Evolutionary conservation across 192 early-diverging fungal genomes (phyloP), one percentile per base, ranked within the genome.

Genomic region (Lunasporangiospora selenospora): DNA sequence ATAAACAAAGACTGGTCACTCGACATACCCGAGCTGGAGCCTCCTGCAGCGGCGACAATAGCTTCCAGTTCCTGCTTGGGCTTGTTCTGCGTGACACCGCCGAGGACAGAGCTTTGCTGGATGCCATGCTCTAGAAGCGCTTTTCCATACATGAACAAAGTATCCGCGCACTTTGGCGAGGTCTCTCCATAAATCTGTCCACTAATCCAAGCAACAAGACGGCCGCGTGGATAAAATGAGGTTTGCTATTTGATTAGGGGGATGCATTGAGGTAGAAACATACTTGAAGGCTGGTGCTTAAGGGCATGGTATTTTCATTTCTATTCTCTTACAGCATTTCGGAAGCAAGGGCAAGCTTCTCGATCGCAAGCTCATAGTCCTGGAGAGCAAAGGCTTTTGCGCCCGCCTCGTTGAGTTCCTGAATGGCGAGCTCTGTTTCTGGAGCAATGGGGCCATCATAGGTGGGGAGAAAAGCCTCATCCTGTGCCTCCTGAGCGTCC

Each of bases 81-180:
- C 16, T 63, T 56, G 31, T 75, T 45, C 58, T 82, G 55, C 32
- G 87, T 67, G 15, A 77, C 76, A 11, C 85, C 81, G 9, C 89
- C 93, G 41, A 94, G 61, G n/a, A 92, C 87, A 37, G 89, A 86
- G 65, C 73, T 89, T 46, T 91, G 86, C 60, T 89, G 76, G 39
- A 92, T 86, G 12, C 88, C 89, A 53, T 88, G 81, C 48, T 90
- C 82, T n/a, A 92, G 62, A 8, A 94, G 67, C 5, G 91, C 87
- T 15, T 83, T 77, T 21, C 93, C 93, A 62, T 92, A 94, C 53
- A 86, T 67, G 46, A 92, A 87, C 44, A 90, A 65, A 1, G 81
- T 83, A 61, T 92, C 90, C 3, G 88, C 93, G 60, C 86, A 91
- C 44, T 82, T 73, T 31, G 76, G 76, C 13, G 89, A 84, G 10